Evolutionary conservation across 2,329 filamentous ascomycete species (phyloP).

Genomic region (Hypoxylon sp.): DNA sequence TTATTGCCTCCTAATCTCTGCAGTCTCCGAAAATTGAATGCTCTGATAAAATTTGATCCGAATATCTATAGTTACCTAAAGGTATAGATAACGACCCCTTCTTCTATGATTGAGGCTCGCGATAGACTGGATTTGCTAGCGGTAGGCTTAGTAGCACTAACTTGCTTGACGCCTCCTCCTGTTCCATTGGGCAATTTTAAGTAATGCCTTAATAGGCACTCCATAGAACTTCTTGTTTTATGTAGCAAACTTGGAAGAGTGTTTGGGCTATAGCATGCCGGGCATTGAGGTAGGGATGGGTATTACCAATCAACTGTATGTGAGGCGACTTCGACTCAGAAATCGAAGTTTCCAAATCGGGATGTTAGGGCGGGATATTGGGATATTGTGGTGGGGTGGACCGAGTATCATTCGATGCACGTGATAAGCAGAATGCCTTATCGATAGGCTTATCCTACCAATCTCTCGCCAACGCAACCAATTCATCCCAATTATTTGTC

Average conservation of each 20-base stretch:
- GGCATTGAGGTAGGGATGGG: background rate
- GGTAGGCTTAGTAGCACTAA: no score
- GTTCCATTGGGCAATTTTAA: background rate
- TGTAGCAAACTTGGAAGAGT: background rate
- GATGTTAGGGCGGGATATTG: background rate
- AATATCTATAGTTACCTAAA: background rate
- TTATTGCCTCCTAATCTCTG: background rate
- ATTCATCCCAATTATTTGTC: conserved; percentile 38
- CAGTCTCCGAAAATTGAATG: background rate
- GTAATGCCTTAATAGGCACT: background rate
- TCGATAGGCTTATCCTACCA: conserved; percentile 18
- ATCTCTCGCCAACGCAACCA: background rate
- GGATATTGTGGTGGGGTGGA: background rate
- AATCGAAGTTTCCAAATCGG: conserved; percentile 15
- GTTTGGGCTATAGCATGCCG: background rate
- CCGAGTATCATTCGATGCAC: conserved; percentile 9
- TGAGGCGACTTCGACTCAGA: background rate
- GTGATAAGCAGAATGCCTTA: conserved; percentile 7
- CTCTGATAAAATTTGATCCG: background rate
- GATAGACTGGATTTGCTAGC: no score
- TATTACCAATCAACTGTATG: conserved; percentile 10
- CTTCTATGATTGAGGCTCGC: no score
- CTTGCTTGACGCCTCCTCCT: no score
- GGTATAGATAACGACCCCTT: background rate
- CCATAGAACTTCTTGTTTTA: background rate